phyloP scores from a whole-genome alignment of 2,329 filamentous ascomycete genomes.

The Lachnellula cervina region DNA sequence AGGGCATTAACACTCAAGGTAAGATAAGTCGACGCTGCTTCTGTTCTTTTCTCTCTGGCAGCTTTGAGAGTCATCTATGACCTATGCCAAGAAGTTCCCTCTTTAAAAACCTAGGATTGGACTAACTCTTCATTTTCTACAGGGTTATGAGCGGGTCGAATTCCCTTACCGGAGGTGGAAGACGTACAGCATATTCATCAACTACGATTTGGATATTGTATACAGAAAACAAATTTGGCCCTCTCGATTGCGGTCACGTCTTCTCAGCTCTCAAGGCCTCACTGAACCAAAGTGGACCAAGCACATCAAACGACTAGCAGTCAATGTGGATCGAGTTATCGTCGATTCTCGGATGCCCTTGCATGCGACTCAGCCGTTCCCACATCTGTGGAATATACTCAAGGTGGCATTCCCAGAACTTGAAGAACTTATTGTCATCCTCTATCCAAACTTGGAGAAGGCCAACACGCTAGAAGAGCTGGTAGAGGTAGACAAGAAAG shows the following conservation, averaged over 20 bases:
- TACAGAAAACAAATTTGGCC: not conserved
- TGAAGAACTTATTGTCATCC: not conserved
- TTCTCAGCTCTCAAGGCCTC: too few species aligned
- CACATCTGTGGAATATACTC: not conserved
- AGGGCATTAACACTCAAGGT: not conserved
- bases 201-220: not conserved
- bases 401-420: not conserved
- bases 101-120: not conserved
- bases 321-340: not conserved
- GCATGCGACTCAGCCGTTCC: not conserved
- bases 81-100: too few species aligned
- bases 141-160: not conserved
- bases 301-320: not conserved
- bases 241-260: too few species aligned
- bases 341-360: too few species aligned
- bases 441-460: not conserved
- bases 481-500: not conserved
- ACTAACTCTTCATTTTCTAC: not conserved
- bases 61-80: too few species aligned
- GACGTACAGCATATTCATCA: not conserved
- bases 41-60: too few species aligned
- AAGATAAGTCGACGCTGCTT: not conserved
- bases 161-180: not conserved
- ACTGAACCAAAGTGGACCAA: not conserved
- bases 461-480: not conserved